A percentile compares a stretch with the other conserved stretches of the same genome.
phyloP scores from a whole-genome alignment of 2,329 filamentous ascomycete species.

The Phyllosticta paracitricarpa region DNA sequence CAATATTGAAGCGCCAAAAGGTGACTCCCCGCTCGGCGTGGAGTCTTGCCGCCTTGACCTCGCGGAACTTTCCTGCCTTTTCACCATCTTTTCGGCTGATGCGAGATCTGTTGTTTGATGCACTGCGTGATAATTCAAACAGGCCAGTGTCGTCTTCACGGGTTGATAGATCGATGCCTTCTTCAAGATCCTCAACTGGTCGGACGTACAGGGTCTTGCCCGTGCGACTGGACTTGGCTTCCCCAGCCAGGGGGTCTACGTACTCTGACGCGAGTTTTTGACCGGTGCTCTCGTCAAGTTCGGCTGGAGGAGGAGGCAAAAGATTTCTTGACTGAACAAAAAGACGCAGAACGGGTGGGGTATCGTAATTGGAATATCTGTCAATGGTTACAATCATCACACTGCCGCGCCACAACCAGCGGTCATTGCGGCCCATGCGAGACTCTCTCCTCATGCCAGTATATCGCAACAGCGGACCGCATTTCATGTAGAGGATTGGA shows the following conservation, averaged over 20 bases:
- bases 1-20: slow-evolving; percentile 95
- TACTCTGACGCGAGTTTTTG: slow-evolving; percentile 64
- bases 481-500: slow-evolving; percentile 75
- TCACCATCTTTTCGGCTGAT: slow-evolving; percentile 62
- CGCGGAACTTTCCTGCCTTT: slow-evolving; percentile 67
- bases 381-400: slow-evolving; percentile 94
- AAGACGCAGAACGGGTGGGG: slow-evolving; percentile 64
- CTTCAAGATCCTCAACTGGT: slow-evolving; percentile 76
- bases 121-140: slow-evolving; percentile 58
- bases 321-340: slow-evolving; percentile 83
- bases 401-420: slow-evolving; percentile 84
- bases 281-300: slow-evolving; percentile 51
- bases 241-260: slow-evolving; percentile 79
- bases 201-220: slow-evolving; percentile 82
- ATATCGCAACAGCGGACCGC: slow-evolving; percentile 82
- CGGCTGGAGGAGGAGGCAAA: slow-evolving; percentile 63
- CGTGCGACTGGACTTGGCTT: slow-evolving; percentile 73
- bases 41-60: slow-evolving; percentile 71
- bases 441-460: slow-evolving; percentile 65
- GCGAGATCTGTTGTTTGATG: slow-evolving; percentile 33
- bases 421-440: slow-evolving; percentile 37
- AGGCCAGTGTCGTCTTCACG: slow-evolving; percentile 74
- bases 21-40: slow-evolving; percentile 80
- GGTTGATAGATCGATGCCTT: slow-evolving; percentile 66
- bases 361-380: slow-evolving; percentile 69